Evolutionary conservation across 176 grass and related monocot species (phyloP).

Genomic region (Oryza australiensis): DNA sequence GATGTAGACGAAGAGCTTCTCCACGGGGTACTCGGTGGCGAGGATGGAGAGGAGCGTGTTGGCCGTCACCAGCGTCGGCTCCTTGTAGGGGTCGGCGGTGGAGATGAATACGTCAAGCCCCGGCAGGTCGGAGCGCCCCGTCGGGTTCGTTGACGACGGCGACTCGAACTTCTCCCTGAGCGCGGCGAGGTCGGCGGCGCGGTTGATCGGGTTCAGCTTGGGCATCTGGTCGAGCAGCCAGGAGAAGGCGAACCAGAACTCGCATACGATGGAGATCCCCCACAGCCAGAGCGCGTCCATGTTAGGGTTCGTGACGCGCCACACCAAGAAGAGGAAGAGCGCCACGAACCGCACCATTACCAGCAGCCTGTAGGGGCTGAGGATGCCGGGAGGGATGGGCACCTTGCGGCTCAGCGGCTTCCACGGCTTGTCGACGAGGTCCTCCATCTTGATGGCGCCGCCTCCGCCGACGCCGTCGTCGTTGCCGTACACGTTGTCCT

Average conservation of each 20-base stretch:
- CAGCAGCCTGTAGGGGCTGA: constrained; percentile 72
- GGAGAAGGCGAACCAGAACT: constrained; percentile 85
- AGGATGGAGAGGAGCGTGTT: constrained; percentile 82
- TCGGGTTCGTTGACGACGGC: constrained; percentile 51
- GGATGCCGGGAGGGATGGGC: constrained; percentile 46
- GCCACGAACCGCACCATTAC: constrained; percentile 65
- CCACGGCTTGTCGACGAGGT: constrained; percentile 74
- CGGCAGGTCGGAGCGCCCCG: constrained; percentile 63
- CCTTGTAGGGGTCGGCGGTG: constrained; percentile 86
- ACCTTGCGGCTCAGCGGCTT: constrained; percentile 73
- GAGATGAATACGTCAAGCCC: constrained; percentile 78
- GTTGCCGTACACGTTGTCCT: constrained; percentile 38
- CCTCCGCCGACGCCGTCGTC: constrained; percentile 24
- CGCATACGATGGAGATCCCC: constrained; percentile 80
- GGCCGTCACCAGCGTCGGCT: constrained; percentile 70
- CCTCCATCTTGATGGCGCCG: constrained; percentile 49
- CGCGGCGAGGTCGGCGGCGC: constrained; percentile 54
- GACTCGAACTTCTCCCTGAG: constrained; percentile 76
- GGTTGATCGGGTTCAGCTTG: constrained; percentile 82
- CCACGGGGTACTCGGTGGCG: constrained; percentile 72
- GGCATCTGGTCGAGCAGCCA: constrained; percentile 87
- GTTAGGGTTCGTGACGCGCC: constrained; percentile 73
- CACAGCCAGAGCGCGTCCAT: constrained; percentile 74
- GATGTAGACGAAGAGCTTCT: constrained; percentile 76
- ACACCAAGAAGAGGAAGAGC: constrained; percentile 58